Conservation (phyloP, 1,284 basidiomycete species). For the Agaricales sp. region DNA sequence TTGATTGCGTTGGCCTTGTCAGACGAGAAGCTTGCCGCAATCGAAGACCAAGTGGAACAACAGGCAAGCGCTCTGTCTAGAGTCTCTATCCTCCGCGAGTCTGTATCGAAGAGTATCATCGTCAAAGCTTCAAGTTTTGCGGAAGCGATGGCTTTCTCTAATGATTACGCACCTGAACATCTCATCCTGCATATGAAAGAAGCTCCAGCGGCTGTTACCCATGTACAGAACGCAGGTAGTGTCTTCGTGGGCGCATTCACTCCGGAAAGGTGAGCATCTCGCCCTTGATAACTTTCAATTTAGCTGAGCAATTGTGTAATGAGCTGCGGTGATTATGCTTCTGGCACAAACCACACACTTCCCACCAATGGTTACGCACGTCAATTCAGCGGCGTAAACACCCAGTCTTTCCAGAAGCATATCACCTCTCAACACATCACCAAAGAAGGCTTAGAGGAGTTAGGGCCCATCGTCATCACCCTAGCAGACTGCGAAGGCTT, state of each 20-base stretch:
- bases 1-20: conserved; percentile 75
- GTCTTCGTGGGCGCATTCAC: conserved; percentile 94
- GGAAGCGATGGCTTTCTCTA: conserved; percentile 83
- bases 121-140: conserved; percentile 60
- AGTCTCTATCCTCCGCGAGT: conserved; percentile 86
- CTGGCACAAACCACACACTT: conserved; percentile 96
- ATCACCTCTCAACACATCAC: conserved; percentile 95
- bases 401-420: conserved; percentile 96
- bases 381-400: conserved; percentile 98
- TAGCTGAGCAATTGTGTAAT: too few relatives aligned
- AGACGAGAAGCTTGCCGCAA: conserved; percentile 50
- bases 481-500: conserved; percentile 94
- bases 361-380: conserved; percentile 94
- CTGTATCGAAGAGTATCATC: conserved; percentile 88
- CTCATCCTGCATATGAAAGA: conserved; percentile 82
- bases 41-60: conserved; percentile 80
- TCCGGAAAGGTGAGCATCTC: conserved; percentile 72
- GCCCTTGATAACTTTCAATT: conserved; percentile 5
- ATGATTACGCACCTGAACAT: conserved; percentile 98
- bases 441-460: conserved; percentile 58
- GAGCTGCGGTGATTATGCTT: conserved; percentile 97
- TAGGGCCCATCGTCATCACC: conserved; percentile 87
- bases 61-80: conserved; percentile 86
- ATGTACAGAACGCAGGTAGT: conserved; percentile 87
- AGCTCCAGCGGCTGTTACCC: conserved; percentile 54